Evolutionary conservation across 2,329 filamentous ascomycete species (phyloP).

Genomic region (Penicillium janthinellum): DNA sequence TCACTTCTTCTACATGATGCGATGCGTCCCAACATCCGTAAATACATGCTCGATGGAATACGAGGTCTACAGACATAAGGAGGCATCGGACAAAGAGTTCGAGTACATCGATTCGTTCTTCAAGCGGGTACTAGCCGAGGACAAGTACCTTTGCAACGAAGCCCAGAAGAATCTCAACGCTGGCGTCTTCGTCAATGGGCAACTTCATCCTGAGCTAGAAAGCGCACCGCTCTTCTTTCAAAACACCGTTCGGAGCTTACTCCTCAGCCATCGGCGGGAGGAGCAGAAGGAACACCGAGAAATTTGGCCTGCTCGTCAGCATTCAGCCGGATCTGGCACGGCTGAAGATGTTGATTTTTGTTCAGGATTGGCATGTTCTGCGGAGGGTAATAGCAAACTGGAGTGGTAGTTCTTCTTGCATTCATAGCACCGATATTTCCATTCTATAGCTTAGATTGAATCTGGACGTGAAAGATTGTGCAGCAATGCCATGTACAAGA

Average conservation of each 20-base stretch:
- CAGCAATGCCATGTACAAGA: no score
- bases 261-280: slow-evolving; percentile 49
- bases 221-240: slow-evolving; percentile 62
- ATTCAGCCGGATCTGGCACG: slow-evolving; percentile 24
- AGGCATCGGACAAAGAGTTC: slow-evolving; percentile 60
- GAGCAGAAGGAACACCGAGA: slow-evolving; percentile 50
- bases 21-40: slow-evolving; percentile 59
- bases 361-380: slow-evolving; percentile 22
- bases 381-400: slow-evolving; percentile 11
- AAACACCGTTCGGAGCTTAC: slow-evolving; percentile 51
- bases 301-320: slow-evolving; percentile 55
- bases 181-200: slow-evolving; percentile 63
- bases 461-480: no score
- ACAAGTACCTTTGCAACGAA: slow-evolving; percentile 62
- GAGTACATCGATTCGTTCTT: slow-evolving; percentile 60
- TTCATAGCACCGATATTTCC: not conserved
- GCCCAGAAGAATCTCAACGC: slow-evolving; percentile 63
- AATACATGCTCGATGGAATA: slow-evolving; percentile 60
- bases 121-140: slow-evolving; percentile 65
- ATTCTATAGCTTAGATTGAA: no score
- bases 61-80: slow-evolving; percentile 65
- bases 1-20: slow-evolving; percentile 64
- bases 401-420: slow-evolving; percentile 15
- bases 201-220: slow-evolving; percentile 63
- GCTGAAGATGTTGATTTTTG: slow-evolving; percentile 35